Percentiles rank a stretch among this genome's conserved stretches.
These are phyloP conservation scores for Erigeron canadensis DNA, from an alignment of 129 eudicot species.

Conservation along the genomic window DNA sequence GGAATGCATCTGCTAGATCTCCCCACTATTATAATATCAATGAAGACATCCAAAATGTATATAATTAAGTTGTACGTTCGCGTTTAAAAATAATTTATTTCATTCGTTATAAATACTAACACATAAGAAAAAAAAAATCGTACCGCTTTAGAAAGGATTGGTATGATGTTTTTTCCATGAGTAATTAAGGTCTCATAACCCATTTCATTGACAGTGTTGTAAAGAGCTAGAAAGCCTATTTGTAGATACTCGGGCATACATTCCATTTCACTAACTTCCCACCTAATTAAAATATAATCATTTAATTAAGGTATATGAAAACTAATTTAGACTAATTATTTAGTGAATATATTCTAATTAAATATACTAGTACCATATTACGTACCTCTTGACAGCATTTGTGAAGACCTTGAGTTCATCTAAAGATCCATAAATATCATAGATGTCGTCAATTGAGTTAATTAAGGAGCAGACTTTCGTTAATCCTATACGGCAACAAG, in stretches of 20 bases:
- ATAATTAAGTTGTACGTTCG: too few species aligned
- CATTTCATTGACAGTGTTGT: background rate
- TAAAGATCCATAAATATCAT: slow-evolving; percentile 1
- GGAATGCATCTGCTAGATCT: background rate
- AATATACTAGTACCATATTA: too few species aligned
- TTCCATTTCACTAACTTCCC: background rate
- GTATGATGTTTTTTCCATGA: background rate
- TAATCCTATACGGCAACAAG: background rate
- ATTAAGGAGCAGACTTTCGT: background rate
- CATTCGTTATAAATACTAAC: too few species aligned
- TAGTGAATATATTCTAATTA: background rate
- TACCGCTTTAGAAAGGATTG: background rate
- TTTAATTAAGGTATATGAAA: background rate
- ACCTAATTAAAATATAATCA: background rate
- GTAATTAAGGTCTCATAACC: background rate
- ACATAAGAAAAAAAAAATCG: too few species aligned
- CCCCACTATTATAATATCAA: too few species aligned
- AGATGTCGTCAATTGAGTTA: background rate
- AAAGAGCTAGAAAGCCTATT: background rate
- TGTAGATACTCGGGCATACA: background rate
- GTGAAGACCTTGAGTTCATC: background rate
- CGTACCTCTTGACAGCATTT: background rate
- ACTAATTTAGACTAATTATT: too few species aligned
- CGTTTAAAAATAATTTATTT: too few species aligned
- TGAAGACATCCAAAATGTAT: too few species aligned